Evolutionary conservation across 495 filamentous ascomycete genomes (phyloP).

Genomic region (Tuber aestivum): DNA sequence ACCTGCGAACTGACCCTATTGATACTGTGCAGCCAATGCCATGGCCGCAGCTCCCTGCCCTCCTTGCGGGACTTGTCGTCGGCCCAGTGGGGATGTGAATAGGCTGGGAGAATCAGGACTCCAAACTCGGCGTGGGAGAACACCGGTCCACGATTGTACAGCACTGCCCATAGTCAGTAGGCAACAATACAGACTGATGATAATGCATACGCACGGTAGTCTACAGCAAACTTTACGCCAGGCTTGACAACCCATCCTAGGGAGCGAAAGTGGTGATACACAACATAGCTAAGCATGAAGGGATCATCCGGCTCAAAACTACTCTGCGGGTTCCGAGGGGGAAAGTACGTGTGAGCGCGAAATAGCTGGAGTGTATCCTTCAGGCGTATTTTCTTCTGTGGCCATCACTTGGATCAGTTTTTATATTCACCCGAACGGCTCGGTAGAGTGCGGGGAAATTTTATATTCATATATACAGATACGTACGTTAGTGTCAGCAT

Average conservation of each 20-base stretch:
- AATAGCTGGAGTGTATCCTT: slow-evolving; percentile 59
- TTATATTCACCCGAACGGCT: slow-evolving; percentile 3
- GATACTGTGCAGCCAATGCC: slow-evolving; percentile 90
- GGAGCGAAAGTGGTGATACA: slow-evolving; percentile 94
- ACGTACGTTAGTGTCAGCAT: slow-evolving; percentile 49
- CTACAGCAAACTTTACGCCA: slow-evolving; percentile 90
- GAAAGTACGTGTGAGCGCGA: slow-evolving; percentile 63
- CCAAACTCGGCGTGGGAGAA: slow-evolving; percentile 94
- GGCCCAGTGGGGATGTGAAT: slow-evolving; percentile 67
- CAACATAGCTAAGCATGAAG: slow-evolving; percentile 78
- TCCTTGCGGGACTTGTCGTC: slow-evolving; percentile 45
- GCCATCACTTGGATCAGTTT: slow-evolving; percentile 22
- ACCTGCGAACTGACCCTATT: slow-evolving; percentile 88
- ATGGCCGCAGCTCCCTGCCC: slow-evolving; percentile 50
- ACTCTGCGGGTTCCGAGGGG: slow-evolving; percentile 47
- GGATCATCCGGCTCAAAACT: slow-evolving; percentile 62
- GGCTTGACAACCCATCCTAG: slow-evolving; percentile 93
- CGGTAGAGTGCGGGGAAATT: slow-evolving; percentile 38
- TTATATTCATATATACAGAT: slow-evolving; percentile 22
- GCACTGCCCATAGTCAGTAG: slow-evolving; percentile 45
- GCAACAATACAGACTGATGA: not conserved
- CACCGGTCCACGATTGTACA: slow-evolving; percentile 91
- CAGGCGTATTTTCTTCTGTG: slow-evolving; percentile 46
- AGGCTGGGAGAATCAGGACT: slow-evolving; percentile 74
- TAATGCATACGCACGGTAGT: slow-evolving; percentile 53